Conservation (phyloP, 1,284 basidiomycete genomes). For the Cryptococcus sp. region DNA sequence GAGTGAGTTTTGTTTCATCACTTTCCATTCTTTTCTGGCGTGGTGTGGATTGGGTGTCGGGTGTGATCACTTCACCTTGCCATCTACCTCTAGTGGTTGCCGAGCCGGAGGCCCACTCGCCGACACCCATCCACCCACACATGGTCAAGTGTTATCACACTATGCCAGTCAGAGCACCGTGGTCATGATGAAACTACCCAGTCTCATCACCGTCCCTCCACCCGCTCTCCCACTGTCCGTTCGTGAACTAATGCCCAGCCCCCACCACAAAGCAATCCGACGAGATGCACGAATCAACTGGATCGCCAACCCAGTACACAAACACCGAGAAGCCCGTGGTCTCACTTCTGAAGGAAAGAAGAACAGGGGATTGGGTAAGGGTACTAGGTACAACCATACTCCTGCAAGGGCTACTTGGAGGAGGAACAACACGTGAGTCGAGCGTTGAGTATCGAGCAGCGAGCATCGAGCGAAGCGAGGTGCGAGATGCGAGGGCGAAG, state of each 20-base stretch:
- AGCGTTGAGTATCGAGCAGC: neutral
- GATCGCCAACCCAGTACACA: slow-evolving; percentile 98
- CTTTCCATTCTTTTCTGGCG: too few relatives aligned
- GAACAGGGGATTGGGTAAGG: slow-evolving; percentile 80
- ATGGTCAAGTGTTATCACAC: too few relatives aligned
- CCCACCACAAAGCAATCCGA: slow-evolving; percentile 63
- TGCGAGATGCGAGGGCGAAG: too few relatives aligned
- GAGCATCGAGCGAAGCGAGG: too few relatives aligned
- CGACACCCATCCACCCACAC: too few relatives aligned
- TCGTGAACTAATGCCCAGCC: slow-evolving; percentile 26
- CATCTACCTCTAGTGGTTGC: slow-evolving; percentile 3
- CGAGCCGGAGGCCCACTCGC: too few relatives aligned
- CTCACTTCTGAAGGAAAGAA: slow-evolving; percentile 95
- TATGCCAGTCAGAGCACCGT: too few relatives aligned
- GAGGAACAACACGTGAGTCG: slow-evolving; percentile 78
- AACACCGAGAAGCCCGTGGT: slow-evolving; percentile 94
- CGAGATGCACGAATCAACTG: slow-evolving; percentile 95
- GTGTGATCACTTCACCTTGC: too few relatives aligned
- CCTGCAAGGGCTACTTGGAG: slow-evolving; percentile 90
- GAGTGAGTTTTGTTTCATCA: slow-evolving; percentile 67
- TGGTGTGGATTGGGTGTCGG: too few relatives aligned
- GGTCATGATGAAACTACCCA: too few relatives aligned
- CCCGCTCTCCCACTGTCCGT: neutral
- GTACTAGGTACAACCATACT: slow-evolving; percentile 90
- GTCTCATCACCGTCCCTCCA: neutral